These are phyloP conservation scores for Didymella arachidicola DNA, from an alignment of 2,329 filamentous ascomycete species.

Conservation along the genomic window DNA sequence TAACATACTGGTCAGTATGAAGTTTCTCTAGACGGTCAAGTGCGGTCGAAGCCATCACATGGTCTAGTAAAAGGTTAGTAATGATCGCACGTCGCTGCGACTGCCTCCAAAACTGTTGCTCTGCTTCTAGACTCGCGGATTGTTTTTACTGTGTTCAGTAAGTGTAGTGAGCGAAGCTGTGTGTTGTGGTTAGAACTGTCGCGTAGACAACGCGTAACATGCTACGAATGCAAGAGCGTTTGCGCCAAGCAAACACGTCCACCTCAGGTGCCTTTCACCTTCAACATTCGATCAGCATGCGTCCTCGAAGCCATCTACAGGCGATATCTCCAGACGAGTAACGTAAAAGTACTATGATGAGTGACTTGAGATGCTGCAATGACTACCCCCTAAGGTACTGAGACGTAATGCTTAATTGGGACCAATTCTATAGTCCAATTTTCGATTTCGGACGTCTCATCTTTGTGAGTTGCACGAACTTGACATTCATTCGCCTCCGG, in stretches of 20 bases:
- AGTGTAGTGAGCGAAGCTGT: background rate
- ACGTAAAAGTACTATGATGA: too few relatives aligned
- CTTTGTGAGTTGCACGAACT: too few relatives aligned
- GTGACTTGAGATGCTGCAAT: too few relatives aligned
- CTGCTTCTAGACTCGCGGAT: too few relatives aligned
- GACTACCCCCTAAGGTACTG: too few relatives aligned
- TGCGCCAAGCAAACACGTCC: slow-evolving; percentile 10
- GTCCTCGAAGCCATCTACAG: background rate
- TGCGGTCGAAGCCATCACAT: slow-evolving; percentile 9
- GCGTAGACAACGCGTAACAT: background rate
- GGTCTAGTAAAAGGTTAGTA: background rate
- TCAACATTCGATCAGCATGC: background rate
- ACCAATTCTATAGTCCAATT: too few relatives aligned
- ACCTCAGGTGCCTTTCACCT: background rate
- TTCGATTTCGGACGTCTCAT: too few relatives aligned
- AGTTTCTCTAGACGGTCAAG: slow-evolving; percentile 28
- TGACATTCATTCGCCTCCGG: too few relatives aligned
- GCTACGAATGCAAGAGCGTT: background rate
- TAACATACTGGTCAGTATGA: slow-evolving; percentile 34
- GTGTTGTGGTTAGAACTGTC: background rate
- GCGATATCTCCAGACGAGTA: too few relatives aligned
- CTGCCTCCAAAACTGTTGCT: background rate
- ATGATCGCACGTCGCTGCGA: background rate
- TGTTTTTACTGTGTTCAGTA: too few relatives aligned
- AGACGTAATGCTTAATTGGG: too few relatives aligned